These are phyloP conservation scores for Inonotus obliquus DNA, from an alignment of 1,284 basidiomycete genomes.

Conservation along the genomic window DNA sequence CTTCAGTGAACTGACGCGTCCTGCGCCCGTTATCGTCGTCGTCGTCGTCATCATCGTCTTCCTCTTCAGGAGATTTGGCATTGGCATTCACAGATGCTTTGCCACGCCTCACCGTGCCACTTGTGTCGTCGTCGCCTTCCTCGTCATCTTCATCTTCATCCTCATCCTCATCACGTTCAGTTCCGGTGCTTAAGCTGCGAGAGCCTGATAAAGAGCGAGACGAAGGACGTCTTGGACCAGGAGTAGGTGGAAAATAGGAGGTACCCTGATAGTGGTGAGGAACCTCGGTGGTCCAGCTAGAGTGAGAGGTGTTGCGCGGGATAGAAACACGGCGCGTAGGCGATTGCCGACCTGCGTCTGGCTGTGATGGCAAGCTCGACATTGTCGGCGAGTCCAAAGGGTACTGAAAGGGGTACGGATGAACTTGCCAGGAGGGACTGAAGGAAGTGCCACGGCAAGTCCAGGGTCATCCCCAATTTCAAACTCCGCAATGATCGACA, in stretches of 20 bases:
- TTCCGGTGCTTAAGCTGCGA: constrained; percentile 59
- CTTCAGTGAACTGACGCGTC: constrained; percentile 42
- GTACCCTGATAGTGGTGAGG: constrained; percentile 60
- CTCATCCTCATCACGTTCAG: constrained; percentile 30
- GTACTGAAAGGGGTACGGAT: not conserved
- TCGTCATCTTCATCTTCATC: constrained; percentile 24
- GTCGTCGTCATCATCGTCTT: constrained; percentile 31
- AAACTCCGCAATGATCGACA: not conserved
- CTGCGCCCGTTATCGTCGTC: constrained; percentile 34
- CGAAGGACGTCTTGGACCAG: constrained; percentile 31
- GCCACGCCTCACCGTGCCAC: constrained; percentile 14
- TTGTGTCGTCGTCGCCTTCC: constrained; percentile 16
- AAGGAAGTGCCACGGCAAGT: not conserved
- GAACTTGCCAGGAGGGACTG: not conserved
- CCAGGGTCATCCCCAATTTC: not conserved
- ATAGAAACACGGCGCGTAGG: constrained; percentile 4
- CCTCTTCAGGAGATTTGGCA: constrained; percentile 27
- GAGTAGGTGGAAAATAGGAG: constrained; percentile 53
- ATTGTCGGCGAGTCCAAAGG: not conserved
- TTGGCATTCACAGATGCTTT: constrained; percentile 24
- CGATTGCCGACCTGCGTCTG: not conserved
- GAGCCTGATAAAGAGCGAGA: constrained; percentile 26
- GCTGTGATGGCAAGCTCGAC: constrained; percentile 8
- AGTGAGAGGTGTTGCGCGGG: constrained; percentile 14
- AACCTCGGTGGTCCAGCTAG: constrained; percentile 17